Base-by-base conservation (phyloP, 2,329 filamentous ascomycete species). In the Zymoseptoria passerinii region DNA sequence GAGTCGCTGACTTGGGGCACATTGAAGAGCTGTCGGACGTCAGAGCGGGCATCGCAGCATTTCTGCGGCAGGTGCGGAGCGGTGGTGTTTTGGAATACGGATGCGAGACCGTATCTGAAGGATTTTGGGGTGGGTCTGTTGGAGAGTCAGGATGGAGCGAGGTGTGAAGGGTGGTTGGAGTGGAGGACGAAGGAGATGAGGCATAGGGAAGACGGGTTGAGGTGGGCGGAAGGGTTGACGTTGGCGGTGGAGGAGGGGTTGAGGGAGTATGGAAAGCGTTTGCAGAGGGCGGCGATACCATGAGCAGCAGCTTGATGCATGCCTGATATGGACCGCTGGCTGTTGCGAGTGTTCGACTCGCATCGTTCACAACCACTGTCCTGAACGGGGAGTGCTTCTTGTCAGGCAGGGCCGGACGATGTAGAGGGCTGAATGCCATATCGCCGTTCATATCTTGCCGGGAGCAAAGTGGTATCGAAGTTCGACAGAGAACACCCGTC, bases 31-130 rank as follows among this genome's bases (percentile, higher is more conserved):
- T 86, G 85, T 66, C 68, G 75, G 19, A 86, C 82, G 20, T 83
- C 78, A 0, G 78, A 76, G 0, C 35, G 35, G n/a, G 79, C 83
- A 1, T 72, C 74, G 44, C 78, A 86, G 18, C 81, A 85, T 48
- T 88, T 87, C 64, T 89, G 86, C 67, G 71, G 72, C 1, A 65
- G 58, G 1, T 89, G 86, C 66, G 85, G 85, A 1, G 84, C 86
- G 0, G 83, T 80, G 0, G 76, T 84, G 2, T 87, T 87, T 65
- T 87, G 82, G 81, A 78, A 81, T 64, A 78, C 79, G 55, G 71
- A 75, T 5, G 73, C 74, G 58, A 74, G 83, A 35, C 77, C 80
- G 0, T 76, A 78, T 4, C 67, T 88, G 19, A 75, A 88, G 18
- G 84, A 88, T 70, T 79, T 88, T 6, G 87, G 83, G 60, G 79